Evolutionary conservation across 495 filamentous ascomycete species (phyloP).

Genomic region (Daldinia loculata): DNA sequence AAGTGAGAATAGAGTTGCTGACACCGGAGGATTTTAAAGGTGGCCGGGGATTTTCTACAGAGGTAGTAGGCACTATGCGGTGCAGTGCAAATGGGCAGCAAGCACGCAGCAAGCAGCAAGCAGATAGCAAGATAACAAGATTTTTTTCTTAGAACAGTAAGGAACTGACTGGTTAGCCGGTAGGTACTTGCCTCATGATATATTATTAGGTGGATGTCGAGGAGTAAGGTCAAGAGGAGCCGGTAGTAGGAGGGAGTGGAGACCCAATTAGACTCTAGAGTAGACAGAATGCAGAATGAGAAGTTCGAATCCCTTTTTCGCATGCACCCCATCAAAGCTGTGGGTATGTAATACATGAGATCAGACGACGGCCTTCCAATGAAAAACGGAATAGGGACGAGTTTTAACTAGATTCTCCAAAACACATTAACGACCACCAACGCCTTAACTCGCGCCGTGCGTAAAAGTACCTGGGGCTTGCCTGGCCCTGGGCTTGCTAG

Average conservation of each 20-base stretch:
- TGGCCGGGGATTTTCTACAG: constrained; percentile 15
- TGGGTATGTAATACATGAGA: constrained; percentile 41
- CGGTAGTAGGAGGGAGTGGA: constrained; percentile 40
- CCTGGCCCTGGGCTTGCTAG: constrained; percentile 29
- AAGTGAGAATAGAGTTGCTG: constrained; percentile 43
- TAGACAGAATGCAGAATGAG: constrained; percentile 33
- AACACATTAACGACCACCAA: constrained; percentile 43
- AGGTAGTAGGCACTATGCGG: background rate
- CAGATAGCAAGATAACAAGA: constrained; percentile 3
- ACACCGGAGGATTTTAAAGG: constrained; percentile 44
- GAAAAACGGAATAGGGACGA: constrained; percentile 31
- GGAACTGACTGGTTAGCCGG: constrained; percentile 11
- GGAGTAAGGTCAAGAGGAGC: constrained; percentile 28
- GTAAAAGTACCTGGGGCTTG: constrained; percentile 39
- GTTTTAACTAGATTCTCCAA: constrained; percentile 37
- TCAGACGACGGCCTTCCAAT: constrained; percentile 39
- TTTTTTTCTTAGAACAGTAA: constrained; percentile 13
- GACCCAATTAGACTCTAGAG: constrained; percentile 43
- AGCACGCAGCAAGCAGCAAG: background rate
- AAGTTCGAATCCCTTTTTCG: constrained; percentile 36
- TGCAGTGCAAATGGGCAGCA: background rate
- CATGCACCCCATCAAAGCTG: constrained; percentile 28
- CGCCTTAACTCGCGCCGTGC: constrained; percentile 43
- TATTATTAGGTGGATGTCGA: constrained; percentile 41
- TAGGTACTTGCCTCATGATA: constrained; percentile 42